Percentiles rank a stretch among this genome's conserved stretches.
Evolutionary conservation across 129 eudicot genomes (phyloP).

Genomic region (Artemisia tridentata): DNA sequence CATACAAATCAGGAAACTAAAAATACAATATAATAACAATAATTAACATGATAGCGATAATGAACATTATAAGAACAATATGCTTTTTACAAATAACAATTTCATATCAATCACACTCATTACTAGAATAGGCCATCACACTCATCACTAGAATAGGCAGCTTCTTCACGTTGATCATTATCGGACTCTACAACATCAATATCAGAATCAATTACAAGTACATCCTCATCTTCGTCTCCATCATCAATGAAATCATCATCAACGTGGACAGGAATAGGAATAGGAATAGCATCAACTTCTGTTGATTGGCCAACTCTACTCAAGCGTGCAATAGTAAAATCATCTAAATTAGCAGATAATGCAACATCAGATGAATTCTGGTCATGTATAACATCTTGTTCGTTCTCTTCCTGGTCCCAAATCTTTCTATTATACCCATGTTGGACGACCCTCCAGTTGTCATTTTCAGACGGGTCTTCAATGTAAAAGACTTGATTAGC

Average conservation of each 20-base stretch:
- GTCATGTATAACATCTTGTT: no score
- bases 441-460: not conserved
- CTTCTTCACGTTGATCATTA: slow-evolving; percentile 1
- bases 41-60: no score
- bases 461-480: not conserved
- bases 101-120: no score
- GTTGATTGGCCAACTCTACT: not conserved
- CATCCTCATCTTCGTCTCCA: no score
- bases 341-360: not conserved
- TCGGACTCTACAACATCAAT: not conserved
- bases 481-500: slow-evolving; percentile 8
- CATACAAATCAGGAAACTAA: no score
- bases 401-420: not conserved
- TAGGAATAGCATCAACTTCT: not conserved
- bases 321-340: not conserved
- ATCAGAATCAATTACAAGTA: not conserved
- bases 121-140: no score
- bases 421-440: not conserved
- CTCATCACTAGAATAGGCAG: no score
- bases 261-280: no score
- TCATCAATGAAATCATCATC: not conserved
- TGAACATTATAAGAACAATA: no score
- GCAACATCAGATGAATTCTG: not conserved
- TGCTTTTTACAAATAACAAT: no score
- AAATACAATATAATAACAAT: no score